Evolutionary conservation across 2,329 filamentous ascomycete genomes (phyloP), one percentile per base, ranked within the genome.

Genomic region (Cladosporium sp.): DNA sequence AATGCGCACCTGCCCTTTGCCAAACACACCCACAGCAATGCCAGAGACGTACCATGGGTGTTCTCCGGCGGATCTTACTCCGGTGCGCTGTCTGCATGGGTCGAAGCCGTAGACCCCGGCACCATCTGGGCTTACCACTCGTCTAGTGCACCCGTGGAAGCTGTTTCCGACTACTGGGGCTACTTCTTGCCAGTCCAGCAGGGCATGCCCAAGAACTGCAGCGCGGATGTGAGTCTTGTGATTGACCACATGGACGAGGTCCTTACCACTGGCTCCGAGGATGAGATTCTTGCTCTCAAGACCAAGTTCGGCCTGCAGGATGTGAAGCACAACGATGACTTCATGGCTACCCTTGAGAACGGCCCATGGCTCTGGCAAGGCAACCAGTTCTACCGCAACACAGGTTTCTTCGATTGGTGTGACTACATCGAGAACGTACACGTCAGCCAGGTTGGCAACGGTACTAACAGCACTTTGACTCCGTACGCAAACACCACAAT

Each of bases 51-150:
- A 66, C 82, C 83, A 2, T 85, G 83, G 82, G 75, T 85, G 4
- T 72, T 80, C 47, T 72, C 75, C 6, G 83, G 83, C 13, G 82
- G 81, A 25, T 83, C 79, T 0, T 85, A 85, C 66, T 77, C 76
- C 32, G 83, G 82, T 39, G 80, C 81, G 4, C 70, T 85, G 15
- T 68, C 80, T 1, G 82, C 80, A 0, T 84, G 82, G 81, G 81
- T 77, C 2, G 78, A 79, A 35, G 77, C 77, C 12, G 70, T 78
- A 2, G 70, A 75, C 1, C 80, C 81, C 0, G 82, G 79, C 6
- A 83, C 80, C 0, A 82, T 83, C 68, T 85, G 82, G 82, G 82
- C 81, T 1, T 84, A 84, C 61, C 80, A 83, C 67, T 73, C 81
- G 3, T 81, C 79, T 28, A 81, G 78, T 65, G 83, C 78, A 0